Conservation (phyloP, 78 protist species). For the Cavenderia fasciculata region DNA sequence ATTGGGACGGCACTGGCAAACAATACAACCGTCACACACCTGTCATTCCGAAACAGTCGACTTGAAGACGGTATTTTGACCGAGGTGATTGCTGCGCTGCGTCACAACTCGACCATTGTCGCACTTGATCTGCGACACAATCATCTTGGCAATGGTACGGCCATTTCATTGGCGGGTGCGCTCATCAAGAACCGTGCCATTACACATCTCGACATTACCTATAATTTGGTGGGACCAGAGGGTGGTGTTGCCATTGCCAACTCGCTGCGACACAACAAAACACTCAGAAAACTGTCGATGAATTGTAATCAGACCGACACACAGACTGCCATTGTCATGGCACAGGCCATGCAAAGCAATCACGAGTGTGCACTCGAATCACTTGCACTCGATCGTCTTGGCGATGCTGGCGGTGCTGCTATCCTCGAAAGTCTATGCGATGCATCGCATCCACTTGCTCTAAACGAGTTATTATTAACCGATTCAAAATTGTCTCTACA, state of each 20-base stretch:
- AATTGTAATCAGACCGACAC: constrained; percentile 32
- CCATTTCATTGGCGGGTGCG: constrained; percentile 25
- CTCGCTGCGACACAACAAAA: constrained; percentile 8
- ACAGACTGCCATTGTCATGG: constrained; percentile 4
- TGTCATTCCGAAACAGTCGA: constrained; percentile 38
- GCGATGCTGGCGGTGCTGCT: constrained; percentile 14
- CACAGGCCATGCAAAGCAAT: constrained; percentile 1
- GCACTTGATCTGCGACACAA: constrained; percentile 39
- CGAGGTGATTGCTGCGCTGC: constrained; percentile 12
- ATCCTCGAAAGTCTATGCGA: not conserved
- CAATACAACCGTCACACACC: constrained; percentile 28
- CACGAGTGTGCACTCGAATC: not conserved
- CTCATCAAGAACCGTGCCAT: not conserved
- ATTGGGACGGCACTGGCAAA: constrained; percentile 33
- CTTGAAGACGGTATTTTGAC: constrained; percentile 26
- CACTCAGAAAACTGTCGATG: constrained; percentile 18
- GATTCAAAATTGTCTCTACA: constrained; percentile 7
- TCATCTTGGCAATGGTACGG: constrained; percentile 25
- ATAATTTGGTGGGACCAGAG: constrained; percentile 44
- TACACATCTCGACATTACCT: constrained; percentile 22
- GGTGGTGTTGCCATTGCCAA: constrained; percentile 63
- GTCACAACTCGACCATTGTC: constrained; percentile 17
- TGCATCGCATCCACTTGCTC: not conserved
- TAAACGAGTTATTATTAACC: constrained; percentile 12
- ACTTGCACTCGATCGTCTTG: constrained; percentile 36